These are phyloP conservation scores for Abrus precatorius DNA, from an alignment of 306 rosid species.

Conservation along the genomic window DNA sequence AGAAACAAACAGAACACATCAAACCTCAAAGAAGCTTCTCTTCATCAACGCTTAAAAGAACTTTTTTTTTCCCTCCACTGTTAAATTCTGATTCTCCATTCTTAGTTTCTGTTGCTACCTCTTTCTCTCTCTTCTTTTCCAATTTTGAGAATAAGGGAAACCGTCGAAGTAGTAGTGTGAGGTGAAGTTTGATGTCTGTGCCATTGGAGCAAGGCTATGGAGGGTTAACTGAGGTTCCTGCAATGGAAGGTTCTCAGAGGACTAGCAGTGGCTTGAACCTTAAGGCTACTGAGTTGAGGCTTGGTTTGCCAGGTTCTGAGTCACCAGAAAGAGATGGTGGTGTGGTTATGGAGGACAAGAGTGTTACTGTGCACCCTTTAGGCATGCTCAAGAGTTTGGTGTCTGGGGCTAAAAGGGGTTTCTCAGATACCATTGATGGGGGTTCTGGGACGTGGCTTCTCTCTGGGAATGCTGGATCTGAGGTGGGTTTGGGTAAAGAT, in stretches of 20 bases:
- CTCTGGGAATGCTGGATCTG: slow-evolving; percentile 78
- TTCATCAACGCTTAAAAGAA: slow-evolving; percentile 33
- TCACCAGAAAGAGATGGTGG: slow-evolving; percentile 74
- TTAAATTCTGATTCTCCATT: slow-evolving; percentile 46
- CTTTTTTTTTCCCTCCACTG: slow-evolving; percentile 20
- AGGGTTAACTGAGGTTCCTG: slow-evolving; percentile 67
- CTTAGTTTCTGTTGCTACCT: slow-evolving; percentile 1
- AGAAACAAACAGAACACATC: slow-evolving; percentile 44
- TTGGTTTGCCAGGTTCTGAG: slow-evolving; percentile 88
- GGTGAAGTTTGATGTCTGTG: slow-evolving; percentile 72
- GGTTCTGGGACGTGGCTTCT: slow-evolving; percentile 76
- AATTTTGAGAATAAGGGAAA: slow-evolving; percentile 39
- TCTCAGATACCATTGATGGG: slow-evolving; percentile 85
- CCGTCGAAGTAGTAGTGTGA: slow-evolving; percentile 14
- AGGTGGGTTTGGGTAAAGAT: slow-evolving; percentile 60
- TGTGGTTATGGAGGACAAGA: slow-evolving; percentile 45
- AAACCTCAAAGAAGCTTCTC: slow-evolving; percentile 57
- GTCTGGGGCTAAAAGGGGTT: slow-evolving; percentile 88
- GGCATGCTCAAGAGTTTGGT: slow-evolving; percentile 61
- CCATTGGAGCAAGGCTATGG: slow-evolving; percentile 76
- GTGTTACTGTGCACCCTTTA: slow-evolving; percentile 28
- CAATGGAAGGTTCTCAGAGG: slow-evolving; percentile 66
- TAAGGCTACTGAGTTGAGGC: slow-evolving; percentile 90
- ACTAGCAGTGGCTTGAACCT: slow-evolving; percentile 64
- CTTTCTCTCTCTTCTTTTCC: slow-evolving; percentile 4